A percentile compares a stretch with the other conserved stretches of the same genome.
phyloP scores from a whole-genome alignment of 768 basidiomycete genomes.

The Tephrocybe sp. region DNA sequence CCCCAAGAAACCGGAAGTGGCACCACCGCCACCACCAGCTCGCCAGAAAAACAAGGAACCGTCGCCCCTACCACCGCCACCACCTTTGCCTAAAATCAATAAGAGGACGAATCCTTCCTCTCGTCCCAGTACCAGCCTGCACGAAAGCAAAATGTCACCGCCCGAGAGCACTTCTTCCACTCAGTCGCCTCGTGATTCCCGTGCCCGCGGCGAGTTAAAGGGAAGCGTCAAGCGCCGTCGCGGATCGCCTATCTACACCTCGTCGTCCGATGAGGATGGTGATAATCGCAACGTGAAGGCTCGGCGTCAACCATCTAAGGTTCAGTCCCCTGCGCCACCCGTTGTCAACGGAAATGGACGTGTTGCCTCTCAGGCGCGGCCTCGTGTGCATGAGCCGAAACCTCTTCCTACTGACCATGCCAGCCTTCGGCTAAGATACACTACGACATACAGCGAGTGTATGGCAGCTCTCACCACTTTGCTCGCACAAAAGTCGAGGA shows the following conservation, averaged over 20 bases:
- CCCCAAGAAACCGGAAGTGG: conserved; percentile 35
- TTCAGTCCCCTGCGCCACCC: conserved; percentile 26
- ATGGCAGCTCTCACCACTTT: conserved; percentile 44
- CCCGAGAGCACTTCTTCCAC: conserved; percentile 19
- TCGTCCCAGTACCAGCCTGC: neutral
- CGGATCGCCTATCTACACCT: conserved; percentile 61
- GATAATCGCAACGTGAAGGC: conserved; percentile 25
- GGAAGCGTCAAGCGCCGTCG: conserved; percentile 41
- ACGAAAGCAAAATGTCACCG: conserved; percentile 12
- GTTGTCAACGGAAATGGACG: conserved; percentile 8
- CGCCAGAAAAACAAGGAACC: conserved; percentile 37
- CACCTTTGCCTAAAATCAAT: conserved; percentile 21
- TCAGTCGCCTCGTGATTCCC: conserved; percentile 10
- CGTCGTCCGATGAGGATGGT: conserved; percentile 63
- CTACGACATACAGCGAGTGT: conserved; percentile 50
- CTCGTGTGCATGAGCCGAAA: conserved; percentile 27
- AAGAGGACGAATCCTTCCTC: conserved; percentile 10
- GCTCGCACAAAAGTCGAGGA: conserved; percentile 46
- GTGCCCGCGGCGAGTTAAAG: conserved; percentile 18
- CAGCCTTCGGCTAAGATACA: conserved; percentile 52
- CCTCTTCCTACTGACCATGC: conserved; percentile 47
- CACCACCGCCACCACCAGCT: conserved; percentile 21
- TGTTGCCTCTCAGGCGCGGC: conserved; percentile 18
- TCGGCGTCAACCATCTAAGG: conserved; percentile 11
- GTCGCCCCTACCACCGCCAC: conserved; percentile 28